These are phyloP conservation scores for Grifola frondosa DNA, from an alignment of 1,284 basidiomycete genomes.

Conservation along the genomic window DNA sequence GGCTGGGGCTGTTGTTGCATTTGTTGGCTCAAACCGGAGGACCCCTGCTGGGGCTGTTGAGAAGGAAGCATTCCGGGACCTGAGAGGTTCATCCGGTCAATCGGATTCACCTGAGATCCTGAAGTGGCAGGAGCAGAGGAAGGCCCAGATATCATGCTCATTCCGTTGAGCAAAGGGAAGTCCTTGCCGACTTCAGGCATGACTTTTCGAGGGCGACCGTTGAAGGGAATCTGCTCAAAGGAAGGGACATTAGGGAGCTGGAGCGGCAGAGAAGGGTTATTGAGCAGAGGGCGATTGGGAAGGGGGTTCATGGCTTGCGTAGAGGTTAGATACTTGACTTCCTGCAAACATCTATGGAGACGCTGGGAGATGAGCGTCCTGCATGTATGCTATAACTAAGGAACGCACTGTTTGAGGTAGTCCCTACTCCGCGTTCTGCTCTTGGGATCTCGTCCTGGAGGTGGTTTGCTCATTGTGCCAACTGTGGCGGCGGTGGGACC, in stretches of 20 bases:
- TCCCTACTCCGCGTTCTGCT: slow-evolving; percentile 92
- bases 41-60: slow-evolving; percentile 38
- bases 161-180: slow-evolving; percentile 64
- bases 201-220: slow-evolving; percentile 74
- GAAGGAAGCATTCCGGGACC: slow-evolving; percentile 38
- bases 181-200: slow-evolving; percentile 76
- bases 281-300: slow-evolving; percentile 77
- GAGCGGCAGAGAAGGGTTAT: slow-evolving; percentile 61
- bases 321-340: slow-evolving; percentile 96
- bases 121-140: slow-evolving; percentile 46
- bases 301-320: slow-evolving; percentile 96
- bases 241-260: slow-evolving; percentile 68
- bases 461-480: slow-evolving; percentile 65
- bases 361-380: slow-evolving; percentile 7
- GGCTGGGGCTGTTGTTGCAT: slow-evolving; percentile 22
- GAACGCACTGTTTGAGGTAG: slow-evolving; percentile 91
- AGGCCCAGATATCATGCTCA: slow-evolving; percentile 50
- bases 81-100: slow-evolving; percentile 53
- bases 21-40: slow-evolving; percentile 16
- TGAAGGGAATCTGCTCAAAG: slow-evolving; percentile 71
- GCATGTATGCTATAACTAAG: slow-evolving; percentile 1
- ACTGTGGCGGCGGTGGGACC: slow-evolving; percentile 41
- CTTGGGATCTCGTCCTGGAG: slow-evolving; percentile 85
- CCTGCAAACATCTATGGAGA: slow-evolving; percentile 81
- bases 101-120: slow-evolving; percentile 40